phyloP scores from a whole-genome alignment of 306 rosid species.

The Neltuma alba region DNA sequence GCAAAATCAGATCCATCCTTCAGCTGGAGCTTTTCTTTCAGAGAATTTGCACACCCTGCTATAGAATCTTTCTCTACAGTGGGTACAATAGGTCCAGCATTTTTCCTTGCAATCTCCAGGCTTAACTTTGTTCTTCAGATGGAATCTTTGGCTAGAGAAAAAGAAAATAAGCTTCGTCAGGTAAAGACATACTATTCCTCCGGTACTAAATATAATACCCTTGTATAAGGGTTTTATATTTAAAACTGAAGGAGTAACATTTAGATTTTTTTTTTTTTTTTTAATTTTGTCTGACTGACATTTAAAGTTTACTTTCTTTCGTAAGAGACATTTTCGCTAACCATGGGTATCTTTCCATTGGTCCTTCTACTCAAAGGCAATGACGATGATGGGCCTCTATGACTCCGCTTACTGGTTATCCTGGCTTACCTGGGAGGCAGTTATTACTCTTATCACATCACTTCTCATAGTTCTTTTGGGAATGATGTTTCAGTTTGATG shows the following conservation, averaged over 20 bases:
- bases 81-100: slow-evolving; percentile 50
- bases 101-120: slow-evolving; percentile 83
- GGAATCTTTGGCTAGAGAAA: slow-evolving; percentile 72
- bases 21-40: slow-evolving; percentile 67
- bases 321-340: neutral
- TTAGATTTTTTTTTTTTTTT: neutral
- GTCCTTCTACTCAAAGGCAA: slow-evolving; percentile 56
- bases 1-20: slow-evolving; percentile 55
- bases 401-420: slow-evolving; percentile 93
- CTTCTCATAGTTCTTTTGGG: slow-evolving; percentile 79
- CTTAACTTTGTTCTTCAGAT: slow-evolving; percentile 87
- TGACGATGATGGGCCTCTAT: slow-evolving; percentile 90
- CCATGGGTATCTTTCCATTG: neutral
- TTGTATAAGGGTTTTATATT: too few species aligned
- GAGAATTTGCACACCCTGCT: slow-evolving; percentile 85
- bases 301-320: neutral
- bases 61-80: slow-evolving; percentile 43
- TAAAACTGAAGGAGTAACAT: too few species aligned
- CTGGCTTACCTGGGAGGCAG: slow-evolving; percentile 87
- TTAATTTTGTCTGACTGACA: neutral
- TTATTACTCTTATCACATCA: slow-evolving; percentile 61
- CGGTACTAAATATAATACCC: too few species aligned
- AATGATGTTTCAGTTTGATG: slow-evolving; percentile 80
- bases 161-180: slow-evolving; percentile 97
- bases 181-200: slow-evolving; percentile 45